phyloP scores from a whole-genome alignment of 148 eudicot species.

The Rheum nobile region DNA sequence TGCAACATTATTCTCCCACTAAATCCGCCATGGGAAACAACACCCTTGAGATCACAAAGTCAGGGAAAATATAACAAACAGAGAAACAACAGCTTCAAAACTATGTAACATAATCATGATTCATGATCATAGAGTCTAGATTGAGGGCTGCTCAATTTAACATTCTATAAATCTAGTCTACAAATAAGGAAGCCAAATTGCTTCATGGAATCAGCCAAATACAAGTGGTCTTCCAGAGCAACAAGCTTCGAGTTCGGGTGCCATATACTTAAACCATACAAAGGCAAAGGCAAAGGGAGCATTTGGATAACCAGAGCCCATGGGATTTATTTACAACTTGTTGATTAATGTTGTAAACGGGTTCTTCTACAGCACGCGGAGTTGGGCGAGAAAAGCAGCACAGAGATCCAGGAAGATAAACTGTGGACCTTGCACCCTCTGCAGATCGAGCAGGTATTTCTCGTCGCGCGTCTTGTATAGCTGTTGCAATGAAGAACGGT shows the following conservation, averaged over 20 bases:
- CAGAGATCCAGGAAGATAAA: slow-evolving; percentile 84
- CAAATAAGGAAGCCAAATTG: neutral
- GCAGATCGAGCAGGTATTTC: slow-evolving; percentile 87
- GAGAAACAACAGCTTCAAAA: neutral
- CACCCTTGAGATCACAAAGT: neutral
- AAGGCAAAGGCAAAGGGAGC: neutral
- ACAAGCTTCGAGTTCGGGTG: neutral
- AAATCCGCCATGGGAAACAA: neutral
- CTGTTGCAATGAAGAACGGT: slow-evolving; percentile 20
- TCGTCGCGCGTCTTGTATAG: slow-evolving; percentile 81
- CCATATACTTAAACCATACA: neutral
- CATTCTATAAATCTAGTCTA: slow-evolving; percentile 3
- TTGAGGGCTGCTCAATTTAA: neutral
- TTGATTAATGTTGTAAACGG: neutral
- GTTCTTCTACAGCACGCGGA: slow-evolving; percentile 52
- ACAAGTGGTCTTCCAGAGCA: slow-evolving; percentile 1
- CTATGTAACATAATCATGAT: neutral
- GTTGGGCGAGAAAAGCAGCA: slow-evolving; percentile 94
- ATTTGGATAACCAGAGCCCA: slow-evolving; percentile 1
- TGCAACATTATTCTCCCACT: neutral
- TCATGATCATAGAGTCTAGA: slow-evolving; percentile 5
- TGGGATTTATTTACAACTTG: neutral
- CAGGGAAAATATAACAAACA: neutral
- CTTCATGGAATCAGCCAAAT: slow-evolving; percentile 1
- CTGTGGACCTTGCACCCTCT: slow-evolving; percentile 82